phyloP scores from a whole-genome alignment of 2,329 filamentous ascomycete genomes.

The Ilyonectria sp. region DNA sequence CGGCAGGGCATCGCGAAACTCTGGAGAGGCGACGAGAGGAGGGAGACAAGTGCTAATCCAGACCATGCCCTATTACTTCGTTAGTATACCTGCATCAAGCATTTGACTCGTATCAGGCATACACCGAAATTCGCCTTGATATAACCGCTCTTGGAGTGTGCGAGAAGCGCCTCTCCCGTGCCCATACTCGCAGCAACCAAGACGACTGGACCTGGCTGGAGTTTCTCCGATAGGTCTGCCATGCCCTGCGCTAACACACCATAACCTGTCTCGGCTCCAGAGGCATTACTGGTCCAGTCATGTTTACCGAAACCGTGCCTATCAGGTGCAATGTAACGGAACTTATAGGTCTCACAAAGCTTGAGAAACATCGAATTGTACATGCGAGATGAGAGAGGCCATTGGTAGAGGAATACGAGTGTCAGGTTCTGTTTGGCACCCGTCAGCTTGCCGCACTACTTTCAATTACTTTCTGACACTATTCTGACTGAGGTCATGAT shows the following conservation, averaged over 20 bases:
- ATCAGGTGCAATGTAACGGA: not conserved
- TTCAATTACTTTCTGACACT: too few species aligned
- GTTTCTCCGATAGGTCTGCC: not conserved
- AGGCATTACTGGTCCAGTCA: not conserved
- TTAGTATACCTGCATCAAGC: not conserved
- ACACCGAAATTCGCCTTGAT: not conserved
- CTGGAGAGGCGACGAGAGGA: not conserved
- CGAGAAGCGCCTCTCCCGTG: not conserved
- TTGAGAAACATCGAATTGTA: not conserved
- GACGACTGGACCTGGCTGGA: not conserved
- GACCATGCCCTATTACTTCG: not conserved
- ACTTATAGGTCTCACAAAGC: not conserved
- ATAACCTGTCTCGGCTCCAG: not conserved
- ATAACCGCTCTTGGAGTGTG: not conserved
- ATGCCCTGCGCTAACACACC: not conserved
- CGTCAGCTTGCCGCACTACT: too few species aligned
- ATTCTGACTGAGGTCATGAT: too few species aligned
- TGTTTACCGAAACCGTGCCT: not conserved
- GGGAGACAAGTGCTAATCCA: not conserved
- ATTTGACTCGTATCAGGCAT: too few species aligned
- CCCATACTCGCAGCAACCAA: not conserved
- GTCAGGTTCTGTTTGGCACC: not conserved
- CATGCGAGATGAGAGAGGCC: not conserved
- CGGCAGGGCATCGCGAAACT: not conserved
- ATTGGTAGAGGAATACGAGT: not conserved